Percentiles rank a stretch among this genome's conserved stretches.
Conservation (phyloP, 1,139 yeast species). For the Groenewaldozyma sp. region DNA sequence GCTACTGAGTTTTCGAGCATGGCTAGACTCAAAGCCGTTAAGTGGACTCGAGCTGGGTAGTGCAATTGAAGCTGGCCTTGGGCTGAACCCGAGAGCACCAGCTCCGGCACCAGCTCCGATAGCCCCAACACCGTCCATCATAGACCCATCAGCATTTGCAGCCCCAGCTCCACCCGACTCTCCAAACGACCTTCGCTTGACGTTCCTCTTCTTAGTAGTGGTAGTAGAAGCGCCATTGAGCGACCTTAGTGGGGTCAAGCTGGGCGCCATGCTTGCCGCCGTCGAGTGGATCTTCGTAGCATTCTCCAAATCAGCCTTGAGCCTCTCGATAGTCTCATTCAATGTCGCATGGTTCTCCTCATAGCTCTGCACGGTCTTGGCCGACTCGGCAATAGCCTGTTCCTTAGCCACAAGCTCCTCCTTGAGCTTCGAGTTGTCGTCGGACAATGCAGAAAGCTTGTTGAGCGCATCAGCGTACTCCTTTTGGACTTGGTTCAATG, state of each 20-base stretch:
- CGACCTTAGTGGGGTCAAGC: conserved; percentile 19
- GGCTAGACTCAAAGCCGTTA: conserved; percentile 10
- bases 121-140: conserved; percentile 7
- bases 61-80: conserved; percentile 30
- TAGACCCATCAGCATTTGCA: conserved; percentile 6
- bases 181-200: conserved; percentile 26
- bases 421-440: conserved; percentile 55
- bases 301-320: conserved; percentile 53
- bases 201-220: conserved; percentile 23
- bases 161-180: conserved; percentile 13
- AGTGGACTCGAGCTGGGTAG: conserved; percentile 15
- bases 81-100: conserved; percentile 23
- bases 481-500: conserved; percentile 41
- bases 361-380: conserved; percentile 22
- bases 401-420: conserved; percentile 52
- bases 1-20: conserved; percentile 19
- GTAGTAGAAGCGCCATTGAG: conserved; percentile 14
- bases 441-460: conserved; percentile 54
- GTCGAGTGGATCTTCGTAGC: conserved; percentile 30
- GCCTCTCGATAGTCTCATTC: conserved; percentile 57
- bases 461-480: conserved; percentile 55
- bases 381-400: conserved; percentile 36
- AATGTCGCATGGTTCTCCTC: conserved; percentile 31
- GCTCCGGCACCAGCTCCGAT: conserved; percentile 9
- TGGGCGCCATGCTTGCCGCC: conserved; percentile 25